phyloP scores from a whole-genome alignment of 2,329 filamentous ascomycete genomes.

The Emmonsiellopsis sp. region DNA sequence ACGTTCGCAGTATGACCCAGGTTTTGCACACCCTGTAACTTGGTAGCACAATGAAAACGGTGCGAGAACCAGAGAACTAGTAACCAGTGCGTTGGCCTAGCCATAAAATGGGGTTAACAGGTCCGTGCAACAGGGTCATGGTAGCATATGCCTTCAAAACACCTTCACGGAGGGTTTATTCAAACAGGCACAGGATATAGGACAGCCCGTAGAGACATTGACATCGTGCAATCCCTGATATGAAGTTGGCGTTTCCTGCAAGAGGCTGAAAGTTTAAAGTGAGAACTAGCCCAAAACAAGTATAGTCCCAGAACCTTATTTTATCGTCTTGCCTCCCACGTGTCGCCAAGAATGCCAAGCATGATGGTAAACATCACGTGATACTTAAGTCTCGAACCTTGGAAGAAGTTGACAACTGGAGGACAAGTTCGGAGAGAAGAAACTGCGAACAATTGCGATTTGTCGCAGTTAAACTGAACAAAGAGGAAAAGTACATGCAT shows the following conservation, averaged over 20 bases:
- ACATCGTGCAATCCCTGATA: background rate
- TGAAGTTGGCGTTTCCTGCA: background rate
- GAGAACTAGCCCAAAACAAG: background rate
- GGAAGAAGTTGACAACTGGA: background rate
- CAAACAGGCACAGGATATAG: no score
- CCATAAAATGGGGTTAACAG: no score
- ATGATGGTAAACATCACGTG: background rate
- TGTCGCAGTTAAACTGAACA: no score
- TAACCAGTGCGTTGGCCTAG: no score
- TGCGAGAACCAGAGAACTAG: no score
- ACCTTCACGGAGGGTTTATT: no score
- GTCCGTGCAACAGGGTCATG: no score
- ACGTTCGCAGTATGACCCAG: background rate
- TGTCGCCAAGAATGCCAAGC: background rate
- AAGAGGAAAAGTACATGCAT: no score
- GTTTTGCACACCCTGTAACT: background rate
- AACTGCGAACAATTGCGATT: no score
- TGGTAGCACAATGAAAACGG: background rate
- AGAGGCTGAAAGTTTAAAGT: background rate
- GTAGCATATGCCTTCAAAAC: no score
- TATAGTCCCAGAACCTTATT: background rate
- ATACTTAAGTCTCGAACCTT: no score
- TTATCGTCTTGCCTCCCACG: background rate
- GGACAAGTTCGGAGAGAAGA: no score
- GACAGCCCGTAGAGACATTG: background rate